These are phyloP conservation scores for Arabidopsis lyrata DNA, from an alignment of 441 rosid genomes.

Conservation along the genomic window DNA sequence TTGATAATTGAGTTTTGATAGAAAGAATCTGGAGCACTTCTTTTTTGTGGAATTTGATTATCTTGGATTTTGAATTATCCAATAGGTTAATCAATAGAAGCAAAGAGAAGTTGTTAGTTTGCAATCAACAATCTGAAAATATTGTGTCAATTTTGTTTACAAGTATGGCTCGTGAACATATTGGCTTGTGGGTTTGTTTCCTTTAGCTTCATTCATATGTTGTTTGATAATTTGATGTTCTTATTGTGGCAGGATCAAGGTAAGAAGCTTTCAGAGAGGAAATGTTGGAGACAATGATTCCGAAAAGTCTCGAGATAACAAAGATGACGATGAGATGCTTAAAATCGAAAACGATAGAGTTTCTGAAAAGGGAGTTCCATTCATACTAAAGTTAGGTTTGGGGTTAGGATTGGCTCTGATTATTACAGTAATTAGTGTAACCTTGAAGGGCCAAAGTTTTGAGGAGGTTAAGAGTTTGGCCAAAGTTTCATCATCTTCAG, in stretches of 20 bases:
- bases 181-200: background rate
- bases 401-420: slow-evolving; percentile 63
- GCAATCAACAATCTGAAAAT: background rate
- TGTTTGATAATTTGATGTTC: background rate
- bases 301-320: slow-evolving; percentile 37
- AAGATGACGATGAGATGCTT: slow-evolving; percentile 46
- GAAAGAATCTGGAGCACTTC: background rate
- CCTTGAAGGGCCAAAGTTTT: slow-evolving; percentile 49
- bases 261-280: slow-evolving; percentile 48
- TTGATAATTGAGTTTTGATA: background rate
- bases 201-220: background rate
- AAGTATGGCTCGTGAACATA: background rate
- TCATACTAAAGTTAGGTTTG: slow-evolving; percentile 59
- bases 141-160: background rate
- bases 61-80: background rate
- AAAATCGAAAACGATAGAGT: slow-evolving; percentile 30
- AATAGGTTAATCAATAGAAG: background rate
- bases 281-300: slow-evolving; percentile 48
- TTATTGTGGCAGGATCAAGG: slow-evolving; percentile 44
- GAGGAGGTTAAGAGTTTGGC: slow-evolving; percentile 58
- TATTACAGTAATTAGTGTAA: slow-evolving; percentile 53
- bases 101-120: background rate
- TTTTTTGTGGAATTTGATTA: background rate
- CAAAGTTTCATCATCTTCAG: slow-evolving; percentile 60
- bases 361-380: slow-evolving; percentile 48